Evolutionary conservation across 148 eudicot genomes (phyloP).

Genomic region (Dysphania ambrosioides): DNA sequence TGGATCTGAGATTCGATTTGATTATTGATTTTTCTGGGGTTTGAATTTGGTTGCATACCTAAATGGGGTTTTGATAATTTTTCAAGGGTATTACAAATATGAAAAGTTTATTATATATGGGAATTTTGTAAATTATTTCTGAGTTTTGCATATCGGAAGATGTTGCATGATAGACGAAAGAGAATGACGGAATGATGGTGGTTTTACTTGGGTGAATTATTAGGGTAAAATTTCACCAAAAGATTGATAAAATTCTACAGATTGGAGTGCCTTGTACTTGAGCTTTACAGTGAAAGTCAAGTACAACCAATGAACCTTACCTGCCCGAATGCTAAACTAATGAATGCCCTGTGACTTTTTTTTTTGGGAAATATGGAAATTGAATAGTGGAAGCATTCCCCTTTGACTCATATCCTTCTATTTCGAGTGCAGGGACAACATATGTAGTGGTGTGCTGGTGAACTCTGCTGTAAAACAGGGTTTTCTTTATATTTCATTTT

Average conservation of each 20-base stretch:
- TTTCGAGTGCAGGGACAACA: not conserved
- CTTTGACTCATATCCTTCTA: not conserved
- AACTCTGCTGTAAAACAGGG: not conserved
- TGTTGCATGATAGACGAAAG: no score
- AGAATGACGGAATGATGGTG: no score
- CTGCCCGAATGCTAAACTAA: no score
- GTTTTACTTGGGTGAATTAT: not conserved
- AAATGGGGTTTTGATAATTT: conserved; percentile 3
- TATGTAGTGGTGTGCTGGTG: not conserved
- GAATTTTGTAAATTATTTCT: not conserved
- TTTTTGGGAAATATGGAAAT: no score
- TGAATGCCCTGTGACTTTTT: no score
- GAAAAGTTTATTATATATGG: not conserved
- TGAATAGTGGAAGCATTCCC: not conserved
- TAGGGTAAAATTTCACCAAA: not conserved
- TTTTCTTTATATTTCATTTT: not conserved
- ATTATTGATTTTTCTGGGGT: not conserved
- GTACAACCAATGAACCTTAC: no score
- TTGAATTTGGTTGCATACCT: not conserved
- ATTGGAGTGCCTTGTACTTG: not conserved
- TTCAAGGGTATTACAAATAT: not conserved
- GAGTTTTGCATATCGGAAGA: not conserved
- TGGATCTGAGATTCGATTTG: conserved; percentile 17
- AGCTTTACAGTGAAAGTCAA: no score
- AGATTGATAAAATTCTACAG: no score